These are phyloP conservation scores for Coniferiporia sulphurascens DNA, from an alignment of 1,284 basidiomycete species.

Conservation along the genomic window DNA sequence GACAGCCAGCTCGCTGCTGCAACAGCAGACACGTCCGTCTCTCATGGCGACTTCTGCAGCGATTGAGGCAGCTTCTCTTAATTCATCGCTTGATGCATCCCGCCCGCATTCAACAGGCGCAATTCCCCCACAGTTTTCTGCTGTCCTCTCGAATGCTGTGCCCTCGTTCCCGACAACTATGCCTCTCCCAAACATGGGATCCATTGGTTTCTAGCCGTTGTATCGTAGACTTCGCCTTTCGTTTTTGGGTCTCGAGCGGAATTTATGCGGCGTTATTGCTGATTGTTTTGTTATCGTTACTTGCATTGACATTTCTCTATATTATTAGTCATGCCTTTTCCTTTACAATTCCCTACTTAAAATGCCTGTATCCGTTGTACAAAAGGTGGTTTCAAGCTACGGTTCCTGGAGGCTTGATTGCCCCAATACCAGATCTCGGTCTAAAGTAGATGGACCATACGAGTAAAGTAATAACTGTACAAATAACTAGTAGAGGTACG, in stretches of 20 bases:
- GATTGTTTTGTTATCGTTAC: slow-evolving; percentile 13
- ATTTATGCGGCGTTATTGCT: background rate
- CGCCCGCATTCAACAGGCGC: slow-evolving; percentile 19
- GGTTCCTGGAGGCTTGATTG: background rate
- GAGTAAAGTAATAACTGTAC: background rate
- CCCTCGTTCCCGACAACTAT: slow-evolving; percentile 3
- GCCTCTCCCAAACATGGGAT: slow-evolving; percentile 7
- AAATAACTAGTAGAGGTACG: background rate
- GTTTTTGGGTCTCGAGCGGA: slow-evolving; percentile 1
- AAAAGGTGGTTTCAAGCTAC: background rate
- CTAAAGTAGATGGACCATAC: background rate
- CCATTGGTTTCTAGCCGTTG: slow-evolving; percentile 4
- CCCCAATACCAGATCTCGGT: background rate
- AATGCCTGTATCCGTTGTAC: slow-evolving; percentile 8
- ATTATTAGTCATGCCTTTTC: slow-evolving; percentile 13
- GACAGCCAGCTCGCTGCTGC: slow-evolving; percentile 57
- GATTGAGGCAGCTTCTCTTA: slow-evolving; percentile 9
- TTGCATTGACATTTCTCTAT: slow-evolving; percentile 15
- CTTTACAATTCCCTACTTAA: background rate
- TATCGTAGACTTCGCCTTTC: background rate
- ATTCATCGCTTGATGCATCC: slow-evolving; percentile 7
- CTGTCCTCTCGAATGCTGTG: slow-evolving; percentile 2
- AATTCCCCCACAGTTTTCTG: slow-evolving; percentile 9
- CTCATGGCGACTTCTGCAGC: background rate
- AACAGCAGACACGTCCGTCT: slow-evolving; percentile 32